Conservation (phyloP, 306 rosid species). For the Lablab purpureus region DNA sequence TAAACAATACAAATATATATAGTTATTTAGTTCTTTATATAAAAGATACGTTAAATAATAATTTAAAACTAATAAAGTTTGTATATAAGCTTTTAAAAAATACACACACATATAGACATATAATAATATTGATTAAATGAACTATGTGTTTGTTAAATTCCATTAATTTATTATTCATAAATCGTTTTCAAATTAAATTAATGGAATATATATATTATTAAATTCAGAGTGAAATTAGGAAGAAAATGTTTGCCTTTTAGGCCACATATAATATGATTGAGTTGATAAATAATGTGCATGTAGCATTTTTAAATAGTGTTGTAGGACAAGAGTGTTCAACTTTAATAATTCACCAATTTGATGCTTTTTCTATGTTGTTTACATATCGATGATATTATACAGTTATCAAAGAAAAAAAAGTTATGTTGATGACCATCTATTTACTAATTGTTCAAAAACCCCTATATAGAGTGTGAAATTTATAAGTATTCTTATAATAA, state of each 20-base stretch:
- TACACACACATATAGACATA: too few species aligned
- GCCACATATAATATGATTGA: background rate
- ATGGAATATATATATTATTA: background rate
- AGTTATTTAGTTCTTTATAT: too few species aligned
- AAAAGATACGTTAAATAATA: too few species aligned
- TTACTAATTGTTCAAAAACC: background rate
- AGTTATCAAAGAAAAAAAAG: background rate
- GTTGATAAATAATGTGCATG: background rate
- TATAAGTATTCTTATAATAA: background rate
- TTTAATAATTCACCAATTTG: conserved; percentile 18
- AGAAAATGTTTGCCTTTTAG: background rate
- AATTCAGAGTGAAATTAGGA: background rate
- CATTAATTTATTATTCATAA: background rate
- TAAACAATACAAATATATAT: too few species aligned
- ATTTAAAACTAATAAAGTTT: too few species aligned
- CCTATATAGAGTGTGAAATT: background rate
- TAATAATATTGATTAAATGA: too few species aligned
- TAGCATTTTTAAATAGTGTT: background rate
- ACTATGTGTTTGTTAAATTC: background rate
- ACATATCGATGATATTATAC: background rate
- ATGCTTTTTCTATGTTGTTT: background rate
- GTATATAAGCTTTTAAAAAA: too few species aligned
- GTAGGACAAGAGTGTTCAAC: background rate
- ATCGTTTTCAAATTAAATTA: background rate
- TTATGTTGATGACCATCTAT: background rate